These are phyloP conservation scores for Strombidium stylifer DNA, from an alignment of 73 alveolate species.

Conservation along the genomic window DNA sequence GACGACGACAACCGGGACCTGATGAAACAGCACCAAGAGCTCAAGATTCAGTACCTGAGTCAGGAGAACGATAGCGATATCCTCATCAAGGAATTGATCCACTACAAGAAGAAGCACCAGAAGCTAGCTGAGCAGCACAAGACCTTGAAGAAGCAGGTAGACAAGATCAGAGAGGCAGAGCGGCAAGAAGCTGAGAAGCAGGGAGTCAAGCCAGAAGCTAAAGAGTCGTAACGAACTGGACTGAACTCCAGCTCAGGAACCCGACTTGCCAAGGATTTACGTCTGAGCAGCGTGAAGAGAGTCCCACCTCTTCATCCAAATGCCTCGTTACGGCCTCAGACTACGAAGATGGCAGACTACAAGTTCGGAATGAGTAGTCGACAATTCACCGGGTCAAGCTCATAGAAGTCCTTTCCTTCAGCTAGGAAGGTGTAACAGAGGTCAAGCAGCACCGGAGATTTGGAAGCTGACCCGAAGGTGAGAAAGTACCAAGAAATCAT, in stretches of 20 bases:
- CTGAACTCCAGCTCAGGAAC: neutral
- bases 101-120: slow-evolving; percentile 50
- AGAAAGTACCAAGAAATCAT: slow-evolving; percentile 59
- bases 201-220: neutral
- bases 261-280: neutral
- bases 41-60: slow-evolving; percentile 58
- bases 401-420: too few species aligned
- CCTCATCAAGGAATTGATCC: slow-evolving; percentile 38
- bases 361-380: slow-evolving; percentile 14
- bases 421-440: neutral
- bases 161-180: neutral
- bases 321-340: too few species aligned
- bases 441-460: neutral
- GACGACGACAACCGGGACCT: slow-evolving; percentile 58
- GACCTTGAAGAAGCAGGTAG: slow-evolving; percentile 17
- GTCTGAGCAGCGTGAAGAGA: slow-evolving; percentile 36
- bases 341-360: too few species aligned
- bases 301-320: neutral
- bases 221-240: neutral
- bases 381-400: slow-evolving; percentile 2
- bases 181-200: neutral
- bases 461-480: slow-evolving; percentile 29
- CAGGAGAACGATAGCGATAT: slow-evolving; percentile 62
- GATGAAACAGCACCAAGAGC: slow-evolving; percentile 58
- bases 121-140: neutral